Percentiles rank a stretch among this genome's conserved stretches.
Evolutionary conservation across 176 grass and related monocot species (phyloP).

Genomic region (Alopecurus myosuroides): DNA sequence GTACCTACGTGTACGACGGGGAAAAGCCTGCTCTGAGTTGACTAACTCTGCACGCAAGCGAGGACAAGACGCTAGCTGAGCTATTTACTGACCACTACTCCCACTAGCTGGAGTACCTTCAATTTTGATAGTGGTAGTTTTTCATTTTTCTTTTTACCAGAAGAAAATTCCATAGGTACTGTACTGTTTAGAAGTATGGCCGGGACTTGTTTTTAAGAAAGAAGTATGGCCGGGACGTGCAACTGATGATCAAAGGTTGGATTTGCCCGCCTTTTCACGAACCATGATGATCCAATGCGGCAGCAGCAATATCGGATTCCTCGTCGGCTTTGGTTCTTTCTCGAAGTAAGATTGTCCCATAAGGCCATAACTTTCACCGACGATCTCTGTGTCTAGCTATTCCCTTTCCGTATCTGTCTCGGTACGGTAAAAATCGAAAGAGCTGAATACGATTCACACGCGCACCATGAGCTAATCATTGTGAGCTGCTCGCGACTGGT

Average conservation of each 20-base stretch:
- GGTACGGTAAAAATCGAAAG: neutral
- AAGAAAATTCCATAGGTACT: neutral
- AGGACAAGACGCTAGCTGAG: slow-evolving; percentile 18
- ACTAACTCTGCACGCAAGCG: neutral
- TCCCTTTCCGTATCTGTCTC: neutral
- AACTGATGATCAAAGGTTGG: neutral
- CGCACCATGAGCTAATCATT: neutral
- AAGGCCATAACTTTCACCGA: slow-evolving; percentile 3
- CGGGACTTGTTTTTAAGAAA: too few relatives aligned
- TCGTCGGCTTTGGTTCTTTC: neutral
- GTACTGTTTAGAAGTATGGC: neutral
- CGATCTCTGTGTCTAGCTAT: neutral
- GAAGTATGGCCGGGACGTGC: neutral
- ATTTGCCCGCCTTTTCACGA: neutral
- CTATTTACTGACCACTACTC: neutral
- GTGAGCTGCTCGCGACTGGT: neutral
- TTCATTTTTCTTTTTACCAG: neutral
- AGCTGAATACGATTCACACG: neutral
- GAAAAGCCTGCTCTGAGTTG: slow-evolving; percentile 19
- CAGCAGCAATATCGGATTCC: neutral
- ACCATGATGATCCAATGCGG: slow-evolving; percentile 1
- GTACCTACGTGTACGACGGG: neutral
- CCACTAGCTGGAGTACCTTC: neutral
- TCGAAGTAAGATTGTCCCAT: neutral
- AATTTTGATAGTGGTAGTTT: neutral